A percentile compares a stretch with the other conserved stretches of the same genome.
These are phyloP conservation scores for Argentina anserina DNA, from an alignment of 306 rosid genomes.

Conservation along the genomic window DNA sequence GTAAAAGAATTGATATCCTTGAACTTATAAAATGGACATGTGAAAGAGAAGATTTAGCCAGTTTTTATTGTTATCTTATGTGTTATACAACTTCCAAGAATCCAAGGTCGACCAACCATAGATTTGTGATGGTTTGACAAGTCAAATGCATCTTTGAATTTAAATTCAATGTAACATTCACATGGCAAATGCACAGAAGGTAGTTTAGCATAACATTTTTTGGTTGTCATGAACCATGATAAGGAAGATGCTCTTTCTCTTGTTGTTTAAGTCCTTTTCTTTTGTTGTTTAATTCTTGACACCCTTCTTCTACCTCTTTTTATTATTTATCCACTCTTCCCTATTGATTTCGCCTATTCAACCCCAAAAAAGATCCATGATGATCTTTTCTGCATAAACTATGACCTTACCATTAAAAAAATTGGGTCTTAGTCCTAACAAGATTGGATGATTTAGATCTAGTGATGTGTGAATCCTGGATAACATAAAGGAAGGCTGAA, in stretches of 20 bases:
- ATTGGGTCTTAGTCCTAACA: not conserved
- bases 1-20: not conserved
- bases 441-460: not conserved
- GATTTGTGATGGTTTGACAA: not conserved
- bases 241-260: not conserved
- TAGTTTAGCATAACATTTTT: not conserved
- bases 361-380: not conserved
- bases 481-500: not conserved
- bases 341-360: not conserved
- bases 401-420: not conserved
- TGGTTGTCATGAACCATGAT: not conserved
- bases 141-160: not conserved
- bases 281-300: not conserved
- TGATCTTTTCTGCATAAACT: not conserved
- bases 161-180: not conserved
- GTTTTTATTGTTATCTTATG: not conserved
- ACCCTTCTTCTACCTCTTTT: not conserved
- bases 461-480: not conserved
- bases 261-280: too few relatives aligned
- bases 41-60: not conserved
- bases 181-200: not conserved
- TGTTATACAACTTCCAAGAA: not conserved
- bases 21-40: not conserved
- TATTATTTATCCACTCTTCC: too few relatives aligned
- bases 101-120: not conserved